Conservation (phyloP, 2,329 filamentous ascomycete species). For the Tolypocladium tropicale region DNA sequence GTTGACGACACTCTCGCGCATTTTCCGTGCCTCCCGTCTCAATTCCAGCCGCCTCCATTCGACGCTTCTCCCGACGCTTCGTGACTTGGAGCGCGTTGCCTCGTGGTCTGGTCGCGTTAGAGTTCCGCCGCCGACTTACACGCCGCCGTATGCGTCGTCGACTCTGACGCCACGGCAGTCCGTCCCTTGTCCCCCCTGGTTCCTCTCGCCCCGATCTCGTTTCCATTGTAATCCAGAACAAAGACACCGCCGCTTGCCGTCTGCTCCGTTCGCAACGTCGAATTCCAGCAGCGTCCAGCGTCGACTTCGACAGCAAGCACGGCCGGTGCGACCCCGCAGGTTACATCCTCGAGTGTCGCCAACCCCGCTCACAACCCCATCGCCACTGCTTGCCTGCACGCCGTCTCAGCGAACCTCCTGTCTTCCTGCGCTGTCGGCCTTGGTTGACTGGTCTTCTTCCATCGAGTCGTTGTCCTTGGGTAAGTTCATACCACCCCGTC, state of each 20-base stretch:
- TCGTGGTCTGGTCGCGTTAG: not conserved
- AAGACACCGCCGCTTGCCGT: not conserved
- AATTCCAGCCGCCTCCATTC: not conserved
- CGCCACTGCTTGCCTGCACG: not conserved
- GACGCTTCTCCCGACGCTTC: not conserved
- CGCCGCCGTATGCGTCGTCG: not conserved
- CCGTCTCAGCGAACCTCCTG: not conserved
- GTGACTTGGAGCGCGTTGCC: not conserved
- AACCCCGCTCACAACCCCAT: not conserved
- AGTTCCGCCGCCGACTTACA: not conserved
- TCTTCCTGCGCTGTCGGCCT: not conserved
- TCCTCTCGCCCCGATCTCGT: not conserved
- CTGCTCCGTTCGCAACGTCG: not conserved
- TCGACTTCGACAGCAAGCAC: not conserved
- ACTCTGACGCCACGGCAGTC: not conserved
- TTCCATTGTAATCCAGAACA: not conserved
- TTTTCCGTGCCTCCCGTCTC: not conserved
- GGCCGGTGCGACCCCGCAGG: conserved; percentile 2
- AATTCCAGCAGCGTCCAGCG: not conserved
- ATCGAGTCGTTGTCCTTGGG: not conserved
- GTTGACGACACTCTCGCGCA: not conserved
- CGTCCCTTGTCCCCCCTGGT: not conserved
- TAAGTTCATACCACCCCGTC: conserved; percentile 1
- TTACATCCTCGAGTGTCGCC: not conserved
- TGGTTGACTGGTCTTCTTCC: not conserved